A percentile compares a stretch with the other conserved stretches of the same genome.
Evolutionary conservation across 2,329 filamentous ascomycete genomes (phyloP).

Genomic region (Aureobasidium subglaciale): DNA sequence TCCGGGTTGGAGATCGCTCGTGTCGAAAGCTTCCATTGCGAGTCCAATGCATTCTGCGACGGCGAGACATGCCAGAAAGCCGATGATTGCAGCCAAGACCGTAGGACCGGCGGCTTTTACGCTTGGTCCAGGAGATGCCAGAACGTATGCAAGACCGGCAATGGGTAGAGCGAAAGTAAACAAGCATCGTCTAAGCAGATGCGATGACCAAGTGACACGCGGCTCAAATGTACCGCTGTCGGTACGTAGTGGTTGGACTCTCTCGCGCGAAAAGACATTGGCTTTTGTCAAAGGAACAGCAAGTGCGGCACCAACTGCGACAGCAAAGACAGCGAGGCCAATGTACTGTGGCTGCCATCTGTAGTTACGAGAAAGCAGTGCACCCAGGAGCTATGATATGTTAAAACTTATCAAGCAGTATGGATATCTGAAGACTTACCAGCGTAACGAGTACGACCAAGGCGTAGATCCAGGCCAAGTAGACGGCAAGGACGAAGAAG

Average conservation of each 20-base stretch:
- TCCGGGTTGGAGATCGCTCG: slow-evolving; percentile 68
- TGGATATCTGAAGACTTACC: slow-evolving; percentile 34
- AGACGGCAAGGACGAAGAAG: slow-evolving; percentile 64
- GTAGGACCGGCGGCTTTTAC: slow-evolving; percentile 58
- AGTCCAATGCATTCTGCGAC: slow-evolving; percentile 70
- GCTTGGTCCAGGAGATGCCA: slow-evolving; percentile 57
- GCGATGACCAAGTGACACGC: slow-evolving; percentile 62
- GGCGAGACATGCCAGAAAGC: slow-evolving; percentile 65
- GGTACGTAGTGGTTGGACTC: slow-evolving; percentile 51
- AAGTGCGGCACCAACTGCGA: slow-evolving; percentile 61
- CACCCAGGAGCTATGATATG: slow-evolving; percentile 51
- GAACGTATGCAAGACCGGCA: slow-evolving; percentile 59
- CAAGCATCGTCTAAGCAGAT: slow-evolving; percentile 59
- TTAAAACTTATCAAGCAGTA: background rate
- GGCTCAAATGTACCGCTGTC: slow-evolving; percentile 62
- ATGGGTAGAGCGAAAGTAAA: slow-evolving; percentile 63
- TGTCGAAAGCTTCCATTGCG: slow-evolving; percentile 76
- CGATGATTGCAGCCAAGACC: slow-evolving; percentile 58
- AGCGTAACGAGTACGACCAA: slow-evolving; percentile 67
- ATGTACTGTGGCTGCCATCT: slow-evolving; percentile 56
- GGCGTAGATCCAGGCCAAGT: slow-evolving; percentile 71
- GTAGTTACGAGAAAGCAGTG: slow-evolving; percentile 64
- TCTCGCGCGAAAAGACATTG: slow-evolving; percentile 58
- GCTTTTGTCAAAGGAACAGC: slow-evolving; percentile 70
- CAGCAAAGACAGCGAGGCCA: slow-evolving; percentile 57